These are phyloP conservation scores for Leptomonas pyrrhocoris DNA, from an alignment of 208 protist genomes.

Conservation along the genomic window DNA sequence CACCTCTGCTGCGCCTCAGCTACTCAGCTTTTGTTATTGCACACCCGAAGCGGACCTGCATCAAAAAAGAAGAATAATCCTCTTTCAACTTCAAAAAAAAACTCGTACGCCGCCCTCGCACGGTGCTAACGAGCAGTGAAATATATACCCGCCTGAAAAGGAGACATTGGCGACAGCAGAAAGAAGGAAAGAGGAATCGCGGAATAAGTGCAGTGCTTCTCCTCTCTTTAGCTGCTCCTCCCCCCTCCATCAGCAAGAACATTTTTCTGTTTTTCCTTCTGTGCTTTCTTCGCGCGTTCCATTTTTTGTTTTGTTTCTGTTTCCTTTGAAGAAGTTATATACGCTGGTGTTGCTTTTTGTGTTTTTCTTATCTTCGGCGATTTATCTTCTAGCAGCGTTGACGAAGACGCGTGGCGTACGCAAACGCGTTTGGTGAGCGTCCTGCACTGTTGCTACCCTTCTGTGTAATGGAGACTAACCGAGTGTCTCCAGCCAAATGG, in stretches of 20 bases:
- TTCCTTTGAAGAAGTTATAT: background rate
- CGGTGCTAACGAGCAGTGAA: background rate
- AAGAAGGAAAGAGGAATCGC: too few species aligned
- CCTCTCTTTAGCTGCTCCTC: too few species aligned
- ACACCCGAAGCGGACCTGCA: background rate
- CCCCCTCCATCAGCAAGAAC: too few species aligned
- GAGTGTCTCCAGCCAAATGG: slow-evolving; percentile 27
- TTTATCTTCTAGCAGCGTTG: background rate
- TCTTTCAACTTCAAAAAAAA: background rate
- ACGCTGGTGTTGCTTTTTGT: background rate
- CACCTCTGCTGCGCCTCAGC: background rate
- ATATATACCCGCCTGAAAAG: too few species aligned
- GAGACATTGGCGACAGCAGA: too few species aligned
- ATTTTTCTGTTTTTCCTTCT: background rate
- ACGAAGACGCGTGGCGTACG: background rate
- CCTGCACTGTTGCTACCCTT: background rate
- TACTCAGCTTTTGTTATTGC: background rate
- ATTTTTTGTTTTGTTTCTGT: slow-evolving; percentile 7
- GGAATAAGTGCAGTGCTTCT: too few species aligned
- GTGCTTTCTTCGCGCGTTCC: background rate
- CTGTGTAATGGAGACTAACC: slow-evolving; percentile 21
- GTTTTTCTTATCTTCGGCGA: slow-evolving; percentile 19
- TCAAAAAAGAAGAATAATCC: slow-evolving; percentile 15
- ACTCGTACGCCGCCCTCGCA: background rate
- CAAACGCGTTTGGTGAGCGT: background rate